These are phyloP conservation scores for Mortierella sp. DNA, from an alignment of 371 early-diverging fungal genomes.

Conservation along the genomic window DNA sequence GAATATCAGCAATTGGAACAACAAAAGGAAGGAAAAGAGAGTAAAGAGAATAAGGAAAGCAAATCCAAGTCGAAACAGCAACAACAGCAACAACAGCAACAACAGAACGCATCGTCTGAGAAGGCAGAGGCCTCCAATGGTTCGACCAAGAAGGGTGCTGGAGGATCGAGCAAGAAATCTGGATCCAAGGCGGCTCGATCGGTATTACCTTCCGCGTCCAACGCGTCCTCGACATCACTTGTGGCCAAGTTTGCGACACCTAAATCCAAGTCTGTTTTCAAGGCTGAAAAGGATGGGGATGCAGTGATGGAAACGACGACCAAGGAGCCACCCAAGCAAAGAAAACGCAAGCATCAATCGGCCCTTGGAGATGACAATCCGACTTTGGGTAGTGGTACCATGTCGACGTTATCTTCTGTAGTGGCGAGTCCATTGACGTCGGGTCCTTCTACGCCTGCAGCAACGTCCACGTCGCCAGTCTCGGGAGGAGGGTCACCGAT, in stretches of 20 bases:
- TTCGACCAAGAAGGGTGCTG: neutral
- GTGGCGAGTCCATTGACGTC: too few relatives aligned
- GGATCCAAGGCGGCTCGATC: too few relatives aligned
- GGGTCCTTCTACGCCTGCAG: too few relatives aligned
- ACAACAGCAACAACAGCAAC: constrained; percentile 6
- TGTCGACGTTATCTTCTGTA: too few relatives aligned
- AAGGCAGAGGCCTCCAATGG: neutral
- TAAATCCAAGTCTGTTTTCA: constrained; percentile 2
- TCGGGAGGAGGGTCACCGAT: neutral
- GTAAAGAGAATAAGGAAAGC: constrained; percentile 26
- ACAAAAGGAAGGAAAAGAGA: constrained; percentile 7
- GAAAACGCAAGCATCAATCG: constrained; percentile 4
- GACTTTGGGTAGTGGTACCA: too few relatives aligned
- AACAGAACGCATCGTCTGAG: neutral
- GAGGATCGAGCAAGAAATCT: neutral
- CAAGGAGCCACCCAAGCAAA: constrained; percentile 40
- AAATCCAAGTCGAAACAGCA: constrained; percentile 23
- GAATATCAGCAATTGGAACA: constrained; percentile 24
- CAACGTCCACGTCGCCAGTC: neutral
- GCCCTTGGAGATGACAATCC: too few relatives aligned
- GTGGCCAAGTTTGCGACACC: neutral
- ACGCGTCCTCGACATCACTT: neutral
- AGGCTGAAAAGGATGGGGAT: constrained; percentile 46
- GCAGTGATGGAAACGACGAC: constrained; percentile 26
- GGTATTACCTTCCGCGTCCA: constrained; percentile 6